Evolutionary conservation across 495 filamentous ascomycete species (phyloP).

Genomic region (Staphylotrichum tortipilum): DNA sequence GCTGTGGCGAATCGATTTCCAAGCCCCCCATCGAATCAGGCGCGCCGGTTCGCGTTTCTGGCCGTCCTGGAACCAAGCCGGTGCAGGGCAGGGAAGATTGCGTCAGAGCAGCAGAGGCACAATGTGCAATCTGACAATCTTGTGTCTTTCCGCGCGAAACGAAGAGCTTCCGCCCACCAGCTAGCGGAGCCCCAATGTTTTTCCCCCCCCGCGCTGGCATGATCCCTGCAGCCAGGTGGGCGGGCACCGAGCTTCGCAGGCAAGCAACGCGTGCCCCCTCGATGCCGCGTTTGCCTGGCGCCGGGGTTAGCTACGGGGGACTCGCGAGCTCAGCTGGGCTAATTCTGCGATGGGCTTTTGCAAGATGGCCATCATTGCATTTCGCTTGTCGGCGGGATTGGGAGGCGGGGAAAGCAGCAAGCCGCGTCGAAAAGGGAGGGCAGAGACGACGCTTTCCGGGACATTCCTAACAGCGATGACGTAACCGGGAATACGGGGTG

Average conservation of each 20-base stretch:
- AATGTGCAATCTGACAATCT: slow-evolving; percentile 14
- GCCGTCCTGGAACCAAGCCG: slow-evolving; percentile 1
- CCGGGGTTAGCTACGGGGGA: too few relatives aligned
- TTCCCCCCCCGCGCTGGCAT: neutral
- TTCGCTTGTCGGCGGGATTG: neutral
- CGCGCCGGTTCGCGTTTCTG: slow-evolving; percentile 1
- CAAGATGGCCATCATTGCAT: too few relatives aligned
- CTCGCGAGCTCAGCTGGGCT: too few relatives aligned
- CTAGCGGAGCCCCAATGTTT: neutral
- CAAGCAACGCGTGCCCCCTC: neutral
- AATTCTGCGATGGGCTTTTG: too few relatives aligned
- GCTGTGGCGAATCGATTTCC: slow-evolving; percentile 18
- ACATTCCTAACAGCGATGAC: slow-evolving; percentile 22
- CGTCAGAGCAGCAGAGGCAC: too few relatives aligned
- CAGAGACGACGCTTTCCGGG: slow-evolving; percentile 6
- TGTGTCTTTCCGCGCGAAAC: neutral
- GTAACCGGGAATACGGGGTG: slow-evolving; percentile 21
- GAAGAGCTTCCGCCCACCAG: neutral
- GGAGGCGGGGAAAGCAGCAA: too few relatives aligned
- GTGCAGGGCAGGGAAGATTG: slow-evolving; percentile 11
- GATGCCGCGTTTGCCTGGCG: neutral
- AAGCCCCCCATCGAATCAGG: slow-evolving; percentile 17
- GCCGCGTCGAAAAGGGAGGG: neutral
- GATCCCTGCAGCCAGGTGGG: too few relatives aligned
- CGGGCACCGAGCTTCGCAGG: too few relatives aligned